phyloP scores from a whole-genome alignment of 2,329 filamentous ascomycete genomes.

The Aspergillus tubingensis region DNA sequence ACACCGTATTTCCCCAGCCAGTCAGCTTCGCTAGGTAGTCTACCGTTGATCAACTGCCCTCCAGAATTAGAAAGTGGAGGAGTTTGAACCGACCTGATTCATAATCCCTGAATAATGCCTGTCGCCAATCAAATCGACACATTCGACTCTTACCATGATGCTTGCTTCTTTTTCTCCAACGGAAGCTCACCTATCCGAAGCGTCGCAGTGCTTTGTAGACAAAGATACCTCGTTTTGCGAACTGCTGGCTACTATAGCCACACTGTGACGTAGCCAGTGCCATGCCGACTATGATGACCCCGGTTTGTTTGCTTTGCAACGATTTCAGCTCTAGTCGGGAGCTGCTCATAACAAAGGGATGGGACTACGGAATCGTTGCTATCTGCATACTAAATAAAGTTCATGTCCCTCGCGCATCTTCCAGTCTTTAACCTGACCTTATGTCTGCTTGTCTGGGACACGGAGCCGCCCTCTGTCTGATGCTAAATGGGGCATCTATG shows the following conservation, averaged over 20 bases:
- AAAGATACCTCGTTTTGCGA: no score
- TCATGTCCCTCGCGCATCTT: background rate
- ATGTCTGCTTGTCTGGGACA: background rate
- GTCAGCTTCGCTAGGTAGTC: background rate
- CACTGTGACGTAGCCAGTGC: background rate
- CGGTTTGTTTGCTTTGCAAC: background rate
- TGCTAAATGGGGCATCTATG: background rate
- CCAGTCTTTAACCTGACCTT: background rate
- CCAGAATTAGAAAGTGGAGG: background rate
- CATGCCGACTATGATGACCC: background rate
- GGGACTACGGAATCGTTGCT: background rate
- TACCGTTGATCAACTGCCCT: background rate
- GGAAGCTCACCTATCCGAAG: background rate
- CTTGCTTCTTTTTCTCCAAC: background rate
- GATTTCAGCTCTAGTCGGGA: no score
- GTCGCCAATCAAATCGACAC: background rate
- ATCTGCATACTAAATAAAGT: background rate
- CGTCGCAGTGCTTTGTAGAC: no score
- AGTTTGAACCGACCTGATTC: background rate
- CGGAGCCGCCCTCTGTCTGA: background rate
- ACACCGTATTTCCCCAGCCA: constrained; percentile 2
- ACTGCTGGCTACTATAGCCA: no score
- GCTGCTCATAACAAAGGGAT: background rate
- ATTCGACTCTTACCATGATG: background rate
- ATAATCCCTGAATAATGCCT: background rate